Conservation (phyloP, 768 basidiomycete genomes). For the Hericium coralloides region DNA sequence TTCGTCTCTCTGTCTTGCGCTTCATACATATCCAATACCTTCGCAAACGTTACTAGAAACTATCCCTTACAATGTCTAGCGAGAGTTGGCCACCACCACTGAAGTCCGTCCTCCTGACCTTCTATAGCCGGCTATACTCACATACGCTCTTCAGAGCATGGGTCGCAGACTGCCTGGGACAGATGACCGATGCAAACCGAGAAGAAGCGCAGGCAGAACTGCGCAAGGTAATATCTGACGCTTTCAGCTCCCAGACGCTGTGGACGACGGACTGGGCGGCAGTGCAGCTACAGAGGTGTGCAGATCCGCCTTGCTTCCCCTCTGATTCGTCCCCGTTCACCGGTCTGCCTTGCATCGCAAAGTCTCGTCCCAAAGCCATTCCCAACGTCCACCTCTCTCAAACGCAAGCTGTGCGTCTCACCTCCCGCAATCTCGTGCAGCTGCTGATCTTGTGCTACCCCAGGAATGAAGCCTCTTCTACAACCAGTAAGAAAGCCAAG, state of each 20-base stretch:
- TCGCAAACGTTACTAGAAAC: neutral
- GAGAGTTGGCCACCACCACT: slow-evolving; percentile 77
- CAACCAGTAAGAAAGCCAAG: slow-evolving; percentile 47
- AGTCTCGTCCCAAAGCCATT: slow-evolving; percentile 56
- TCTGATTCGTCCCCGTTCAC: neutral
- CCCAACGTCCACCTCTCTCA: slow-evolving; percentile 38
- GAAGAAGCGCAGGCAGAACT: slow-evolving; percentile 87
- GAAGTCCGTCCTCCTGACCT: slow-evolving; percentile 39
- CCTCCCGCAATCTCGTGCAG: neutral
- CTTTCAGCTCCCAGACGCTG: slow-evolving; percentile 75
- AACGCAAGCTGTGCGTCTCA: slow-evolving; percentile 58
- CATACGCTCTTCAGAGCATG: slow-evolving; percentile 55
- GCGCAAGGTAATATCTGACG: slow-evolving; percentile 93
- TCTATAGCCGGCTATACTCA: slow-evolving; percentile 9
- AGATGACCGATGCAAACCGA: slow-evolving; percentile 85
- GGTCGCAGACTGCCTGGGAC: slow-evolving; percentile 88
- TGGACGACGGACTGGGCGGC: slow-evolving; percentile 94
- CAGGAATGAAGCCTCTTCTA: neutral
- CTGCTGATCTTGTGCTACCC: neutral
- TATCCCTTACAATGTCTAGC: slow-evolving; percentile 43
- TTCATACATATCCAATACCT: neutral
- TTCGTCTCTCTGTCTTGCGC: neutral
- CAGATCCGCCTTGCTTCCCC: slow-evolving; percentile 6
- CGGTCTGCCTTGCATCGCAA: slow-evolving; percentile 1
- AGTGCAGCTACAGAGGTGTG: slow-evolving; percentile 80